Evolutionary conservation across 768 basidiomycete genomes (phyloP).

Genomic region (Collybia sp.): DNA sequence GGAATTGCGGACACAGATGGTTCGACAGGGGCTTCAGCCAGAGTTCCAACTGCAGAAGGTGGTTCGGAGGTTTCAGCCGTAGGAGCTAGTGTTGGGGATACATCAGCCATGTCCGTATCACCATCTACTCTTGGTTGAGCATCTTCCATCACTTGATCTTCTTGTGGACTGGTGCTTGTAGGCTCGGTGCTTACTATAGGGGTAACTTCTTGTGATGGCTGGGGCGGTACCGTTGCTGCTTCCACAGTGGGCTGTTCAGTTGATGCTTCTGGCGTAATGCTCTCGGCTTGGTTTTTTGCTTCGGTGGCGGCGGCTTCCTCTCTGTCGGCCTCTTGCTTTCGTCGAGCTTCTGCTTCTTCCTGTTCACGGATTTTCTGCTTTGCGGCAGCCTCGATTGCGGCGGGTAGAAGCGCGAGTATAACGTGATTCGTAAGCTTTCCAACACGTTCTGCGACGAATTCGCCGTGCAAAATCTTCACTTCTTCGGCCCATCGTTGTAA

Average conservation of each 20-base stretch:
- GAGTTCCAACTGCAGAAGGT: background rate
- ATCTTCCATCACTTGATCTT: constrained; percentile 32
- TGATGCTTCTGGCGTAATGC: constrained; percentile 25
- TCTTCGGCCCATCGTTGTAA: constrained; percentile 89
- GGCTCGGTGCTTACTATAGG: constrained; percentile 1
- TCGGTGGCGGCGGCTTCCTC: constrained; percentile 32
- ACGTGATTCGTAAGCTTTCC: constrained; percentile 69
- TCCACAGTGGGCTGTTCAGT: constrained; percentile 22
- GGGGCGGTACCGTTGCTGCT: constrained; percentile 13
- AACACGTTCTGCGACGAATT: constrained; percentile 64
- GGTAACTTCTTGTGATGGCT: constrained; percentile 5
- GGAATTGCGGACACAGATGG: constrained; percentile 12
- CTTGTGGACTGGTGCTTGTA: constrained; percentile 6
- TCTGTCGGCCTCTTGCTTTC: constrained; percentile 21
- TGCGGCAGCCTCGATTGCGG: constrained; percentile 63
- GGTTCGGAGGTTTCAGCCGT: constrained; percentile 10
- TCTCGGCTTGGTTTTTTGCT: constrained; percentile 23
- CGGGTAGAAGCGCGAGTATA: constrained; percentile 70
- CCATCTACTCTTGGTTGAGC: constrained; percentile 15
- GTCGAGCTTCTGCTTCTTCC: constrained; percentile 35
- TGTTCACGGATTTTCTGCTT: constrained; percentile 54
- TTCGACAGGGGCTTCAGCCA: constrained; percentile 13
- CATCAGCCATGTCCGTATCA: constrained; percentile 54
- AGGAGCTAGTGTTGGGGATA: constrained; percentile 4
- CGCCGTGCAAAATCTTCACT: constrained; percentile 74